These are phyloP conservation scores for Apiospora hydei DNA, from an alignment of 2,329 filamentous ascomycete species.

Conservation along the genomic window DNA sequence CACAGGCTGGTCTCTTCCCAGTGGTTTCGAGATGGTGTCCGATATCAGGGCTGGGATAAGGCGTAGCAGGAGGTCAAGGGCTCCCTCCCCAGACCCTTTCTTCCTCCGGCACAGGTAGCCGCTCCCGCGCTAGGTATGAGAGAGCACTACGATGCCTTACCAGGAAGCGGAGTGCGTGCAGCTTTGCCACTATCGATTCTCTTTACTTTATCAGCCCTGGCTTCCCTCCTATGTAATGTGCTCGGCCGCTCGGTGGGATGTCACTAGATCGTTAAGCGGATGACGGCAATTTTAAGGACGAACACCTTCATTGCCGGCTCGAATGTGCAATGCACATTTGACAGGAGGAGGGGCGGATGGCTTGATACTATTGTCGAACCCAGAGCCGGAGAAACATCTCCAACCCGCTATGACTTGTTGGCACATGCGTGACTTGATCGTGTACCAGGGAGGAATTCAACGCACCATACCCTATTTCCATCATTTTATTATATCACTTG, in stretches of 20 bases:
- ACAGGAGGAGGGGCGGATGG: background rate
- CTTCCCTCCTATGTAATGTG: background rate
- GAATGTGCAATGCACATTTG: background rate
- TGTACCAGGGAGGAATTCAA: background rate
- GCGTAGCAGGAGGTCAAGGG: background rate
- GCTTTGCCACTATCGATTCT: slow-evolving; percentile 4
- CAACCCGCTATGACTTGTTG: background rate
- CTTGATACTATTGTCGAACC: background rate
- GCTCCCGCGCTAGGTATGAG: background rate
- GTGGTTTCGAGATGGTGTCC: background rate
- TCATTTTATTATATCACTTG: background rate
- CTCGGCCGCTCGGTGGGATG: background rate
- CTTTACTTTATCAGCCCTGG: background rate
- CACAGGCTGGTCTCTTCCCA: background rate
- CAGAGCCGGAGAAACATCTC: background rate
- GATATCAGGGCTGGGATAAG: background rate
- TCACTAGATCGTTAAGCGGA: background rate
- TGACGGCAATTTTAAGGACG: background rate
- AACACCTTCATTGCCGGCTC: background rate
- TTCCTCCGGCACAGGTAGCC: background rate
- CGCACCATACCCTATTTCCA: too few species aligned
- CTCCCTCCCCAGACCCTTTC: background rate
- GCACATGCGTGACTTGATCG: background rate
- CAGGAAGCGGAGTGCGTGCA: background rate
- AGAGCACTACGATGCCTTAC: background rate